Base-by-base conservation (phyloP, 75 land plant genomes). In the Azolla pinnata region DNA sequence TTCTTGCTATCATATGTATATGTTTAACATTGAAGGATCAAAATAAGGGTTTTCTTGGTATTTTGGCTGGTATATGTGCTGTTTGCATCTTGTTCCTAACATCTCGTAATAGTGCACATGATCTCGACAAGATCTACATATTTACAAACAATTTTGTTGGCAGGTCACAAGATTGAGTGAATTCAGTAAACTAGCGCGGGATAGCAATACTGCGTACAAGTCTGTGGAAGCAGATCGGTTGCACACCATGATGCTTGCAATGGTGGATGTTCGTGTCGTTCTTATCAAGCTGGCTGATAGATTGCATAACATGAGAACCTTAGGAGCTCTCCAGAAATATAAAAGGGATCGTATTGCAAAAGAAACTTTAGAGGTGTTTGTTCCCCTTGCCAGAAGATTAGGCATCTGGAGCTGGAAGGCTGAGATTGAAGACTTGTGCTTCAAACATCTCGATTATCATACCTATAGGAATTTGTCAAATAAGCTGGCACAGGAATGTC, bases 351-450 rank as follows among this genome's bases (percentile, higher is more conserved):
- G 99, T 27, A 86, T 95, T 71, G 96, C 99, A 14, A 86, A 83
- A 60, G 99, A 95, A 66, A 95, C 96, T 8, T 57, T 95, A 63
- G 87, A 86, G 58, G 87, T 95, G 25, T 88, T 95, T 76, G 90
- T 57, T 17, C 99, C 99, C 4, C 52, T 95, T 47, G 99, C 99
- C 29, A 83, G 82, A 33, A 71, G 99, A 17, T 49, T 95, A 31
- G 99, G 99, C n/a, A 86, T 95, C 21, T 95, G 79, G 26, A 86
- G 58, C 54, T 95, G 99, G 99, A 95, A 95, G 58, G 83, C 85
- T 38, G 87, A 95, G 64, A 59, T 95, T 29, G 99, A 95, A 53
- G 88, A 89, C 34, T 48, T 86, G 20, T 95, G 99, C 35, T 95
- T 95, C 60, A 83, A 89, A 67, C 80, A 79, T 56, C 82, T 95